Evolutionary conservation across 768 basidiomycete genomes (phyloP), one percentile per base, ranked within the genome.

Genomic region (Lentinula edodes): DNA sequence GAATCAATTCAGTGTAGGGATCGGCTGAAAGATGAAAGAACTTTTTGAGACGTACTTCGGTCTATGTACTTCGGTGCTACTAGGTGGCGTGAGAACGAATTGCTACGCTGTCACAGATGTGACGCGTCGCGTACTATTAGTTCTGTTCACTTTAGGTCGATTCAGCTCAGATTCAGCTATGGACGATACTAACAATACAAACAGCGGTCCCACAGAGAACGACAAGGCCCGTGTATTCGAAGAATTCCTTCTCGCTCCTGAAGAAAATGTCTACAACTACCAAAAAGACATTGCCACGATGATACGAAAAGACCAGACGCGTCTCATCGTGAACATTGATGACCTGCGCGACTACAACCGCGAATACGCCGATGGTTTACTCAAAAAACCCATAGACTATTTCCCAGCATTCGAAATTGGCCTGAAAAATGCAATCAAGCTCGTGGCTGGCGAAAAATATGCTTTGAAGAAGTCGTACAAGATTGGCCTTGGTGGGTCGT

Each of bases 291-390:
- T 96, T 65, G 80, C 83, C 50, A 84, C 86, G 66, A 86, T 98
- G 87, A 83, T 98, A 52, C 86, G 90, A 61, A 80, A 81, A 18
- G 89, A 91, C 68, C 86, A 89, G 70, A 88, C 91, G 69, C 87
- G 97, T 72, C 87, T 98, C 68, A 87, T 95, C 67, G 86, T 99
- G 72, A 98, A 97, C 74, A 83, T 98, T 67, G 95, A 98, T 73
- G 94, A 98, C 76, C 76, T 98, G 68, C 89, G 96, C 76, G 93
- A 93, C 74, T 92, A 93, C 73, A 86, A 91, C 72, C 86, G 95
- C 70, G 88, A 92, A 64, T 90, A 86, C 61, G 88, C 92, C 5
- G 89, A 94, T 67, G 93, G 95, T 0, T 80, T 98, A 28, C 81
- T 99, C 59, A 93, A 92, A 71, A 85, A 93, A 41, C 97, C 97